Conservation (phyloP, 805 yeast species). For the Cyberlindnera lachancei region DNA sequence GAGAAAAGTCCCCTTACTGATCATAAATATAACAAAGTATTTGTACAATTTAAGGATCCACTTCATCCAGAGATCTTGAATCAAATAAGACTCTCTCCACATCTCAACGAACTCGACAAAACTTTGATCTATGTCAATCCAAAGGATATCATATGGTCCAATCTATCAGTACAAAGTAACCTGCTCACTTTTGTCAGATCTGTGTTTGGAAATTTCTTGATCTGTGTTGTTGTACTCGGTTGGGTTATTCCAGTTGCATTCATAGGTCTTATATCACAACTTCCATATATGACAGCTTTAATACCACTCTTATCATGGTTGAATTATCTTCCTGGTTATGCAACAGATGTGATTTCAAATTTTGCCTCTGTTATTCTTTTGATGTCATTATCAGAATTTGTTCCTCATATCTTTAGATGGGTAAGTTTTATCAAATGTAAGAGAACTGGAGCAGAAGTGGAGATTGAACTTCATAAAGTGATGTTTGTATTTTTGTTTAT, state of each 20-base stretch:
- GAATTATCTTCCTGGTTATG: constrained; percentile 42
- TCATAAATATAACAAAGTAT: constrained; percentile 36
- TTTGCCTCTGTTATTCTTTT: constrained; percentile 63
- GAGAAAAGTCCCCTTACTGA: constrained; percentile 21
- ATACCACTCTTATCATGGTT: constrained; percentile 57
- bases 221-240: constrained; percentile 41
- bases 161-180: constrained; percentile 36
- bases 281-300: constrained; percentile 53
- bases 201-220: constrained; percentile 39
- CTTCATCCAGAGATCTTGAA: constrained; percentile 56
- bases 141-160: constrained; percentile 65
- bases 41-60: constrained; percentile 54
- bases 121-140: constrained; percentile 52
- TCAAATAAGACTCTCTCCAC: constrained; percentile 43
- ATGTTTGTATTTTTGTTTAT: constrained; percentile 71
- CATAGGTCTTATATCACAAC: constrained; percentile 68
- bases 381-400: constrained; percentile 53
- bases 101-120: constrained; percentile 35
- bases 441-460: constrained; percentile 54
- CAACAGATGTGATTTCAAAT: constrained; percentile 49
- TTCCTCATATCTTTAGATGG: constrained; percentile 48
- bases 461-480: constrained; percentile 70
- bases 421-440: constrained; percentile 50
- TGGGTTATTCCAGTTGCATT: constrained; percentile 85
- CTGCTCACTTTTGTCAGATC: constrained; percentile 31